Evolutionary conservation across 257 asterid genomes (phyloP).

Genomic region (Orobanche coerulescens): DNA sequence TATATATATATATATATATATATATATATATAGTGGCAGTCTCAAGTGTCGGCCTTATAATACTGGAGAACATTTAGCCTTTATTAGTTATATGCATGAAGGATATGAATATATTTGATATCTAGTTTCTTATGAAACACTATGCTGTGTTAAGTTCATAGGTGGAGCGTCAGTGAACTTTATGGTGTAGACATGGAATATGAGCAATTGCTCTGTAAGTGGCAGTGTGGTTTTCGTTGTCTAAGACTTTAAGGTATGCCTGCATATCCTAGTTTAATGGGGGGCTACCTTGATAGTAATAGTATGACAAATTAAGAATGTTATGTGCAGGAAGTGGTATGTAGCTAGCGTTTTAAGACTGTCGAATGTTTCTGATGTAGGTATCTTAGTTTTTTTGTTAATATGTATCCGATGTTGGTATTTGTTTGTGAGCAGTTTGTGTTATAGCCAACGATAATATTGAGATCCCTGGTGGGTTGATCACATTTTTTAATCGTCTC

Average conservation of each 20-base stretch:
- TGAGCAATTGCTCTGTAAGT: not conserved
- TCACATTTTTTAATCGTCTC: not conserved
- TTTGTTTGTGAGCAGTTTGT: not conserved
- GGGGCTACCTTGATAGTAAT: not conserved
- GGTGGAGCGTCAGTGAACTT: slow-evolving; percentile 6
- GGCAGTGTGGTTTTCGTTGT: not conserved
- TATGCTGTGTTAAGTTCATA: not conserved
- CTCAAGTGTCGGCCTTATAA: slow-evolving; percentile 11
- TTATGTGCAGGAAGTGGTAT: not conserved
- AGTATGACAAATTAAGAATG: not conserved
- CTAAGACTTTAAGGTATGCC: too few species aligned
- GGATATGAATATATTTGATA: not conserved
- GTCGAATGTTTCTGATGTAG: not conserved
- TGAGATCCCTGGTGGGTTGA: not conserved
- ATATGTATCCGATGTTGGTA: not conserved
- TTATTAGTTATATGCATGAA: not conserved
- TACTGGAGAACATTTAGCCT: slow-evolving; percentile 5
- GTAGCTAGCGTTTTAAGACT: slow-evolving; percentile 1
- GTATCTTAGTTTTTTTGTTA: too few species aligned
- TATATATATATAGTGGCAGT: slow-evolving; percentile 4
- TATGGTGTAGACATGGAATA: slow-evolving; percentile 8
- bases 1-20: too few species aligned
- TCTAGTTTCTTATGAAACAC: not conserved
- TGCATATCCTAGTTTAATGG: not conserved
- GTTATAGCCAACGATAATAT: not conserved